phyloP scores from a whole-genome alignment of 768 basidiomycete genomes.

The Lentinula detonsa region DNA sequence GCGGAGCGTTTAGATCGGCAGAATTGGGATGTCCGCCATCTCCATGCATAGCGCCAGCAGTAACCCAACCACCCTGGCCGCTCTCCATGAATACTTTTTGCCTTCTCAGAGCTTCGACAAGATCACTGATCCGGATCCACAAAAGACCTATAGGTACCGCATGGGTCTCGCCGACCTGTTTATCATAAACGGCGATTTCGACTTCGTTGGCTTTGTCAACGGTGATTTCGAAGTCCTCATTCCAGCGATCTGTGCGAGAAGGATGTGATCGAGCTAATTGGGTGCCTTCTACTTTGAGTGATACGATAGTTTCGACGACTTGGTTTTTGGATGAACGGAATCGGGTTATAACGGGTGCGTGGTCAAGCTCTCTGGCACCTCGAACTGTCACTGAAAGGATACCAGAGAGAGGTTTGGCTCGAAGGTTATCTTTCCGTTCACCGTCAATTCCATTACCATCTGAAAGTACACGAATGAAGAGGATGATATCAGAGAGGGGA shows the following conservation, averaged over 20 bases:
- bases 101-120: constrained; percentile 87
- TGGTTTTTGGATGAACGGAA: constrained; percentile 78
- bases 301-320: constrained; percentile 80
- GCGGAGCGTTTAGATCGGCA: constrained; percentile 42
- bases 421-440: constrained; percentile 87
- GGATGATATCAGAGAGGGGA: constrained; percentile 6
- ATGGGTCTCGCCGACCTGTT: constrained; percentile 73
- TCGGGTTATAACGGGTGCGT: constrained; percentile 71
- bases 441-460: constrained; percentile 60
- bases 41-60: constrained; percentile 83
- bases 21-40: constrained; percentile 34
- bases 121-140: constrained; percentile 91
- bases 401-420: constrained; percentile 91
- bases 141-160: constrained; percentile 89
- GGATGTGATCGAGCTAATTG: constrained; percentile 90
- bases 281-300: constrained; percentile 94
- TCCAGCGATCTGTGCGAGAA: constrained; percentile 93
- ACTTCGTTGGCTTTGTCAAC: constrained; percentile 99
- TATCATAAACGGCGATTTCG: constrained; percentile 94
- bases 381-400: constrained; percentile 85
- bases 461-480: constrained; percentile 10
- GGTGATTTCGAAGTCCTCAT: constrained; percentile 92
- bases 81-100: constrained; percentile 88
- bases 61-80: constrained; percentile 93
- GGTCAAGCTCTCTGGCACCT: constrained; percentile 91